Percentiles rank a stretch among this genome's conserved stretches.
These are phyloP conservation scores for Kalaharituber pfeilii DNA, from an alignment of 2,329 filamentous ascomycete genomes.

Conservation along the genomic window DNA sequence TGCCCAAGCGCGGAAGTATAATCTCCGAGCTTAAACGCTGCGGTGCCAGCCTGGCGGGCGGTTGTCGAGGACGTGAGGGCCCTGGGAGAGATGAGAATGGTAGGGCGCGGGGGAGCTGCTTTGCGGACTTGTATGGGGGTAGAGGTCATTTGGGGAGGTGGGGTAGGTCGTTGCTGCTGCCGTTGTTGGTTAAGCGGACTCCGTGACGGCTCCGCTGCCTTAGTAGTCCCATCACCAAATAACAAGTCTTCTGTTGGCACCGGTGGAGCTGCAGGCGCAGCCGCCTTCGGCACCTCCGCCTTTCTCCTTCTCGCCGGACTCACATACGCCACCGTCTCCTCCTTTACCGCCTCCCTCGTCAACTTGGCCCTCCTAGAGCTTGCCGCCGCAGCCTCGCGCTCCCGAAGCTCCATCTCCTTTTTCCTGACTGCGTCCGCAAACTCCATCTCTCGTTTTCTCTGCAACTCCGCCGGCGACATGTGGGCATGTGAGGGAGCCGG, in stretches of 20 bases:
- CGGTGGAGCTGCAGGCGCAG: conserved; percentile 30
- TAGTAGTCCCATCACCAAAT: conserved; percentile 30
- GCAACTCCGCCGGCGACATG: conserved; percentile 4
- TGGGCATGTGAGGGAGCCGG: background rate
- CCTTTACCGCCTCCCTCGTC: conserved; percentile 61
- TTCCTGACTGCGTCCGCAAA: conserved; percentile 11
- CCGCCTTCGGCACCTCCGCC: conserved; percentile 26
- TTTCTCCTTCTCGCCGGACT: conserved; percentile 71
- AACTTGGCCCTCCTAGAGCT: conserved; percentile 28
- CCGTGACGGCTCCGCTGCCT: conserved; percentile 25
- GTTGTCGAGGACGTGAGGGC: conserved; percentile 59
- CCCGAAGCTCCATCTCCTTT: conserved; percentile 13
- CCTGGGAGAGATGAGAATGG: conserved; percentile 50
- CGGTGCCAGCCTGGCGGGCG: conserved; percentile 62
- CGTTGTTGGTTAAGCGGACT: conserved; percentile 14
- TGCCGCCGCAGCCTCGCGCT: background rate
- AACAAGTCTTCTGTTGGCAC: conserved; percentile 41
- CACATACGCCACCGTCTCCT: conserved; percentile 67
- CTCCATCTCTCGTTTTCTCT: conserved; percentile 14
- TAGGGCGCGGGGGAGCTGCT: conserved; percentile 37
- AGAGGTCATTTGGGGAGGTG: conserved; percentile 15
- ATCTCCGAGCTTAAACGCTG: conserved; percentile 86
- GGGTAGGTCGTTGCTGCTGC: background rate
- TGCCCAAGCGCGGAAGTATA: conserved; percentile 70
- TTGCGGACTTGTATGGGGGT: conserved; percentile 30